phyloP scores from a whole-genome alignment of 2,329 filamentous ascomycete genomes.

The Colletotrichum sp. region DNA sequence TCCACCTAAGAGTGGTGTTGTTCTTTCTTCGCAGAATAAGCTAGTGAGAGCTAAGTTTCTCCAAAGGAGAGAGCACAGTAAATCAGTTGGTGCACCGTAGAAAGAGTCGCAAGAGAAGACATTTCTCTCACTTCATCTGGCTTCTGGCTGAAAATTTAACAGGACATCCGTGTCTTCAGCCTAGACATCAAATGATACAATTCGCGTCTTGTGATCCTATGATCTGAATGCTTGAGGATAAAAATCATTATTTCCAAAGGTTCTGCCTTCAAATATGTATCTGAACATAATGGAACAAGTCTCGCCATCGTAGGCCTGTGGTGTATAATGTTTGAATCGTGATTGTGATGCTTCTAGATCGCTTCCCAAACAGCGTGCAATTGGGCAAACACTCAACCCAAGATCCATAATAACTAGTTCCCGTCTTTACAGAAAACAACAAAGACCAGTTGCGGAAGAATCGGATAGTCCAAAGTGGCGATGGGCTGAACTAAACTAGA shows the following conservation, averaged over 20 bases:
- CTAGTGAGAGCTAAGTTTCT: not conserved
- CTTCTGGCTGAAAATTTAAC: not conserved
- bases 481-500: not conserved
- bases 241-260: not conserved
- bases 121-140: not conserved
- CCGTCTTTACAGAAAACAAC: not conserved
- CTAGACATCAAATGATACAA: not conserved
- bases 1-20: not conserved
- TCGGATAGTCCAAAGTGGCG: not conserved
- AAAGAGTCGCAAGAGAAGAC: rapidly evolving
- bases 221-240: not conserved
- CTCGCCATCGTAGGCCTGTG: not conserved
- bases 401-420: not conserved
- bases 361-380: not conserved
- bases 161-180: not conserved
- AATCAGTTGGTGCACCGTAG: rapidly evolving
- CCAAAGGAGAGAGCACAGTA: not conserved
- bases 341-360: not conserved
- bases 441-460: not conserved
- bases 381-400: not conserved
- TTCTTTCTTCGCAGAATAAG: not conserved
- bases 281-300: not conserved
- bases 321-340: not conserved
- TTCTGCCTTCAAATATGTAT: not conserved
- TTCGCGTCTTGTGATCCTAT: not conserved